Base-by-base conservation (phyloP, 495 filamentous ascomycete species). In the Penicilliopsis zonata region DNA sequence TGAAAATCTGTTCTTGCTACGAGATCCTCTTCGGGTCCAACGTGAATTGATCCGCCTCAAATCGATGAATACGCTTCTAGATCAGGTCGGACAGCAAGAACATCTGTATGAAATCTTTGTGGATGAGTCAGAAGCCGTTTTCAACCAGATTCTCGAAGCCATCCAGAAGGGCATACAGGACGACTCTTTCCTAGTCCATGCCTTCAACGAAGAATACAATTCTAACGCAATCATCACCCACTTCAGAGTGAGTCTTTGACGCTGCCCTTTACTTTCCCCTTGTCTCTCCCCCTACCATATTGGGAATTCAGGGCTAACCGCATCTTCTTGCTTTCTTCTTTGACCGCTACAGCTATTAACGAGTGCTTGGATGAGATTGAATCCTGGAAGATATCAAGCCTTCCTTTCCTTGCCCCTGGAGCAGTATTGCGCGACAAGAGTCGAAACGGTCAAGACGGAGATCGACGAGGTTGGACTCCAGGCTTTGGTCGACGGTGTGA, bases 401-500 rank as follows among this genome's bases (percentile, higher is more conserved):
- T 98, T 83, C 51, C 61, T 92, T 24, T 59, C 66, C 31, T 41
- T 64, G 29, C 67, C 67, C 25, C 56, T 95, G 29, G 72, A 77
- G 6, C 60, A 72, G 13, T 94, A 93, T 57, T 82, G 81, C 44
- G 49, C 61, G 30, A 63, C 63, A 4, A 63, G 69, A 28, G 76
- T 96, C 40, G 82, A 92, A 41, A 76, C 80, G 0, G 70, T 76
- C 28, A 63, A 74, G 38, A 69, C 74, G 17, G 90, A 98, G 59
- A 90, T 98, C 36, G 90, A 98, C 23, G 78, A 94, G 52, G 57
- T 93, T 12, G 83, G 84, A 9, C 65, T 96, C 13, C 74, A 72
- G 37, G 70, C 80, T 18, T 60, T 94, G 33, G 68, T 82, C 38
- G 80, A 90, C 40, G 72, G 86, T 9, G 65, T 96, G 2, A 72